Evolutionary conservation across 306 rosid genomes (phyloP), one percentile per base, ranked within the genome.

Genomic region (Cucumis cinereus): DNA sequence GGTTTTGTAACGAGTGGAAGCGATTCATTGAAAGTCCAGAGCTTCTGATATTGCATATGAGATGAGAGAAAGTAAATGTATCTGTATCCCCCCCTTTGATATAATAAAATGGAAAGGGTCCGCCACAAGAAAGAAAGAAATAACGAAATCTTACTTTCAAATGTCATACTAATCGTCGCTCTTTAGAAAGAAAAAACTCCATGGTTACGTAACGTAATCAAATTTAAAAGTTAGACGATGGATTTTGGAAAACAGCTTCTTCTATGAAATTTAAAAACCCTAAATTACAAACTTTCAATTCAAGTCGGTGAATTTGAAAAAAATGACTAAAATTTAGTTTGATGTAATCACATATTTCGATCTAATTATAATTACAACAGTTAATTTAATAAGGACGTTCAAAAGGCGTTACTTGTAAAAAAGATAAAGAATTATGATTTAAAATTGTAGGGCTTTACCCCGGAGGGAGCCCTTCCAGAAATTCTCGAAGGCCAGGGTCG

Each of bases 1-100:
- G 89, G 57, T 92, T 94, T 74, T 94, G 99, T 79, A 85, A 84
- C 75, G 95, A 92, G 79, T 92, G 99, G 97, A 94, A 92, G 78
- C 85, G 83, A 49, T 76, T 83, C 73, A 85, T 89, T 52, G 95
- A 94, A 83, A 89, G 88, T 70, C 97, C 97, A 0, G 93, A 90
- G 75, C 88, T 94, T 81, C 84, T 92, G 43, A 63, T 81, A 81
- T 81, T 94, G 87, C 85, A 84, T 72, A 84, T 94, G 86, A 90
- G 84, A 88, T 94, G 83, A 83, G 26, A 54, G 58, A 0, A 55
- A n/a, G 58, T 55, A 17, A 14, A 52, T 58, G 8, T 59, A 59
- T 28, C 38, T 12, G 7, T 59, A 24, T 24, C n/a, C n/a, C 66
- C 1, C 3, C 12, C 0, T 45, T 59, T 14, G 22, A 14, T 62